These are phyloP conservation scores for Auricularia sp. DNA, from an alignment of 768 basidiomycete genomes.

Conservation along the genomic window DNA sequence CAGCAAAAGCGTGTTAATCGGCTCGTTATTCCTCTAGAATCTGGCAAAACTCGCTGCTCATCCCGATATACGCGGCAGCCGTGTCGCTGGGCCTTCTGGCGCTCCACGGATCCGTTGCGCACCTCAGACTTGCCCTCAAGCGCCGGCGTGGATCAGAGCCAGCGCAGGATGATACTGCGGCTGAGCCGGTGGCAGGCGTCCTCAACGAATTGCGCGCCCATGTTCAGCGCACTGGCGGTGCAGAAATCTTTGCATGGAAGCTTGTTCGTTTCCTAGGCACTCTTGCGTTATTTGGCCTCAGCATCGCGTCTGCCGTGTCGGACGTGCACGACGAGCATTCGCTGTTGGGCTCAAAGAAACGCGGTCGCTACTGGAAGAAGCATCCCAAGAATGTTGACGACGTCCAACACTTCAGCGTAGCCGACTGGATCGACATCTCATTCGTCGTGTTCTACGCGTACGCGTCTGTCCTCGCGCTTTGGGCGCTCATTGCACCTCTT, in stretches of 20 bases:
- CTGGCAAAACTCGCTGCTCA: conserved; percentile 18
- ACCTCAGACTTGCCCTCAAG: conserved; percentile 1
- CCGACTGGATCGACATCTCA: neutral
- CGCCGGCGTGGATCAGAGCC: conserved; percentile 4
- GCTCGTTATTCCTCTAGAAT: neutral
- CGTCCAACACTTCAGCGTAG: conserved; percentile 17
- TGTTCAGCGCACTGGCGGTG: conserved; percentile 35
- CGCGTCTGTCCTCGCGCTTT: neutral
- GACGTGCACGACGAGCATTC: conserved; percentile 19
- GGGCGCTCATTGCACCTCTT: neutral
- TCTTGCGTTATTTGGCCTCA: conserved; percentile 39
- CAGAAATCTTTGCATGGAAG: conserved; percentile 36
- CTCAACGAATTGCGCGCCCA: conserved; percentile 28
- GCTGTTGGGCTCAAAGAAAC: conserved; percentile 12
- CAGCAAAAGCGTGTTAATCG: neutral
- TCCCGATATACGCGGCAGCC: conserved; percentile 28
- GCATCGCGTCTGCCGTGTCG: conserved; percentile 32
- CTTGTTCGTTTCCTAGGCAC: conserved; percentile 35
- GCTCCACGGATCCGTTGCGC: conserved; percentile 18
- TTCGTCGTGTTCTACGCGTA: neutral
- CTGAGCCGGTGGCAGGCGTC: conserved; percentile 20
- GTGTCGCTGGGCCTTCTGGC: conserved; percentile 27
- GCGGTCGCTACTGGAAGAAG: conserved; percentile 19
- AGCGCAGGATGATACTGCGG: conserved; percentile 11
- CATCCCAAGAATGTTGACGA: conserved; percentile 18